Base-by-base conservation (phyloP, 495 filamentous ascomycete species). In the Tuber umbilicatum region DNA sequence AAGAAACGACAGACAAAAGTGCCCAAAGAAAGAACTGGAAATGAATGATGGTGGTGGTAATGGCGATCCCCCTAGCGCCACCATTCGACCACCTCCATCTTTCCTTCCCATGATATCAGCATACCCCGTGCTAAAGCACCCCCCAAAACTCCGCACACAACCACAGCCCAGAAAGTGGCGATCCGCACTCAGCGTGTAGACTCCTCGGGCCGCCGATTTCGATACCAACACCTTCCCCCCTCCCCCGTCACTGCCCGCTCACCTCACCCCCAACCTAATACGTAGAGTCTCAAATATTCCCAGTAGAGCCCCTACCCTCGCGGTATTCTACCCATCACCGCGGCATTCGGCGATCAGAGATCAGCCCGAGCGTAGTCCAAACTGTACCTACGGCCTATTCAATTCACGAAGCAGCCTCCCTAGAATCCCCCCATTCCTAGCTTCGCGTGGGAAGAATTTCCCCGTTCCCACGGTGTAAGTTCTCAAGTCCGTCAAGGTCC, bases 331-430 rank as follows among this genome's bases (percentile, higher is more conserved):
- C 10, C 23, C 27, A 12, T 31, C 31, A 60, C 50, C 50, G 50
- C 50, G 50, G 50, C 50, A 60, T 60, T 60, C 50, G n/a, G 50
- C 50, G 50, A 31, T n/a, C 12, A 60, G 31, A 60, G 50, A 14
- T 60, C 50, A 60, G 50, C 50, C 50, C 50, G 12, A 31, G 50
- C 2, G n/a, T 60, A 14, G 12, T 5, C 5, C 16, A 16, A 31
- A 60, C n/a, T 12, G 14, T 27, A 2, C 12, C 50, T 60, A 60
- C 5, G 12, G 10, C 14, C 39, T n/a, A 0, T 27, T 67, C 72
- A 79, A 78, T 45, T 78, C 72, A n/a, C 77, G 77, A 45, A 79
- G 74, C 2, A 79, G 69, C 14, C 60, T 64, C 37, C 78, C 78
- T 69, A 79, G 70, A 43, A 79, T 78, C 7, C 77, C 77, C 27